Evolutionary conservation across 2,329 filamentous ascomycete species (phyloP).

Genomic region (Aspergillus sp.): DNA sequence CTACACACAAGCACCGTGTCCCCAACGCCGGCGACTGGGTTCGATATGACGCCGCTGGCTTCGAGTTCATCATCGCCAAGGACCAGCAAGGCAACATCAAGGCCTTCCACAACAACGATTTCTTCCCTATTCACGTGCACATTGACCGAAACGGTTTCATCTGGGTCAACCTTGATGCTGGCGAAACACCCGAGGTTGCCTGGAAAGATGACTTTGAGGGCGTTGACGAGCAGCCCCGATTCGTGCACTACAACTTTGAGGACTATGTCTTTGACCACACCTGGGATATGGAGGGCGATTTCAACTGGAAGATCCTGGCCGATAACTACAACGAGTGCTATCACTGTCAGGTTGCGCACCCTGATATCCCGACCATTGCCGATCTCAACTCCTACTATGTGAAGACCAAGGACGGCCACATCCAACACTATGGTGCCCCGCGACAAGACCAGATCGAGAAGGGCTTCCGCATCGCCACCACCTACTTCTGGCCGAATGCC

Average conservation of each 20-base stretch:
- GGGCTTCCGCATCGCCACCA: slow-evolving; percentile 35
- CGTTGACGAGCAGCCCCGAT: slow-evolving; percentile 45
- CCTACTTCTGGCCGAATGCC: slow-evolving; percentile 21
- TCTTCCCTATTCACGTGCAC: slow-evolving; percentile 52
- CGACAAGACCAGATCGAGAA: slow-evolving; percentile 43
- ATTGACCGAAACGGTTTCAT: slow-evolving; percentile 52
- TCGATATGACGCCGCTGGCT: slow-evolving; percentile 52
- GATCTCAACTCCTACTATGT: slow-evolving; percentile 52
- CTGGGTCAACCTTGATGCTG: slow-evolving; percentile 53
- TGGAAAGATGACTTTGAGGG: slow-evolving; percentile 52
- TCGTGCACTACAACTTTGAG: slow-evolving; percentile 46
- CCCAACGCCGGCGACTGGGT: slow-evolving; percentile 52
- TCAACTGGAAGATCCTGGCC: slow-evolving; percentile 58
- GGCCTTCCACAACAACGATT: slow-evolving; percentile 56
- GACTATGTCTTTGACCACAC: slow-evolving; percentile 53
- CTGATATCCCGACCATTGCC: slow-evolving; percentile 50
- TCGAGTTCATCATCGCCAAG: slow-evolving; percentile 49
- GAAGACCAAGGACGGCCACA: slow-evolving; percentile 43
- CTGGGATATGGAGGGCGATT: slow-evolving; percentile 54
- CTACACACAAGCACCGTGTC: slow-evolving; percentile 40
- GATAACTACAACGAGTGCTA: slow-evolving; percentile 65
- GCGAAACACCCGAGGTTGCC: slow-evolving; percentile 20
- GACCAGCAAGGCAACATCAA: slow-evolving; percentile 49
- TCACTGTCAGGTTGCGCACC: slow-evolving; percentile 55
- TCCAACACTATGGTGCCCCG: slow-evolving; percentile 45